Evolutionary conservation across 345 rosid genomes (phyloP), one percentile per base, ranked within the genome.

Genomic region (Lenwebbia sp.): DNA sequence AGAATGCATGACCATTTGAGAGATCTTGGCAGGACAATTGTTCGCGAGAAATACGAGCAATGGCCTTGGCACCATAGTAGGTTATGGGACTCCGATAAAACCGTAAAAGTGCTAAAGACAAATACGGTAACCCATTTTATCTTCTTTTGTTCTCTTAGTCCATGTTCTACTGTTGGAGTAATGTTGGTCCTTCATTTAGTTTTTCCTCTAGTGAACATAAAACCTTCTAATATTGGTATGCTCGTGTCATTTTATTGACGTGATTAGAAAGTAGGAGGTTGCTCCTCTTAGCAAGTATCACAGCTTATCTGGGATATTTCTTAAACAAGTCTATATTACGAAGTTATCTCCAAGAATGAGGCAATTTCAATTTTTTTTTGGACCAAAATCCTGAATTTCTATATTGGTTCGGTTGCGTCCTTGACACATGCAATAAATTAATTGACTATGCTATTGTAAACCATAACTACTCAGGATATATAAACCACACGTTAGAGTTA

Each of bases 71-170:
- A 0, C 10, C 22, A 5, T 15, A 62, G 75, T 2, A 62, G 75
- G 40, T 30, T 62, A 30, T 62, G 75, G 75, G 40, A 62, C 40
- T 2, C 0, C 0, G 0, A 30, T 2, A 22, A 62, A 28, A 21
- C 0, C 11, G 0, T 0, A 4, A 30, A 7, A 62, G 75, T 62
- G 75, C 41, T 62, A 30, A 14, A 14, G 40, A 0, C 0, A 7
- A n/a, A 15, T 7, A 62, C 28, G 75, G 75, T 62, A 28, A 30
- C 17, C 0, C n/a, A n/a, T 0, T 62, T 14, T 30, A 0, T 0
- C 4, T 30, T 7, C 10, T 14, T n/a, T n/a, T 60, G 1, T 3
- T n/a, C 37, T 1, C 1, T 62, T 15, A 30, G 41, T 62, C 40
- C 75, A 14, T 62, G 75, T 30, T 28, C 19, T 60, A 28, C 10